Evolutionary conservation across 306 rosid genomes (phyloP), one percentile per base, ranked within the genome.

Genomic region (Leucaena leucocephala): DNA sequence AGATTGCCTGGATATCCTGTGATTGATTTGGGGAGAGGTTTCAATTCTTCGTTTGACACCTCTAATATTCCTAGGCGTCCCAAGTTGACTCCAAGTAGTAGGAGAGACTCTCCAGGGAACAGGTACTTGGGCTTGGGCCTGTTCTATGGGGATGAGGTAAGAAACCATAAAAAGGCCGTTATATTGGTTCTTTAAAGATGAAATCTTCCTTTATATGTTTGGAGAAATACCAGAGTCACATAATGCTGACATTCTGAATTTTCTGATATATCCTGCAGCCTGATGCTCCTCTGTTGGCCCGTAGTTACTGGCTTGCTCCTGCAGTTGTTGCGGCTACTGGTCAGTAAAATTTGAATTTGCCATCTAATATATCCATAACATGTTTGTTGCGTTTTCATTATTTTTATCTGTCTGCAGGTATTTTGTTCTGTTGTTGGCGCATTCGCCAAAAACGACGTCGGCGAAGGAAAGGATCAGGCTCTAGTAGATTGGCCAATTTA

Each of bases 141-240:
- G 81, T 89, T 94, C 84, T 84, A 86, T 66, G 82, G 91, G 54
- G 97, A 94, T 22, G 98, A 95, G 97, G 98, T 93, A 84, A 86
- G 88, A 82, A 45, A 46, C 84, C 22, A 13, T 55, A 80, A 72
- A 76, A 42, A 46, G 58, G 35, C 69, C 42, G 38, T 52, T 17
- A 36, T 59, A 27, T 21, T 16, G 7, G 45, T 45, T 74, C 39
- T 55, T 38, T 39, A 42, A 58, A 59, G 59, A 59, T 50, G 14
- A 38, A 46, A 8, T 66, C 35, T 45, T 59, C 35, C 76, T 45
- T 42, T 46, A 40, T 35, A 14, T 66, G 17, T 76, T 78, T 65
- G 21, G 68, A 43, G 40, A 64, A 69, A 33, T 27, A 27, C 27
- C 27, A 27, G 27, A 27, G 27, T 27, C 27, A 27, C 27, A 27